A percentile compares a stretch with the other conserved stretches of the same genome.
Evolutionary conservation across 164 flowering plant species (phyloP).

Genomic region (Platanus orientalis): DNA sequence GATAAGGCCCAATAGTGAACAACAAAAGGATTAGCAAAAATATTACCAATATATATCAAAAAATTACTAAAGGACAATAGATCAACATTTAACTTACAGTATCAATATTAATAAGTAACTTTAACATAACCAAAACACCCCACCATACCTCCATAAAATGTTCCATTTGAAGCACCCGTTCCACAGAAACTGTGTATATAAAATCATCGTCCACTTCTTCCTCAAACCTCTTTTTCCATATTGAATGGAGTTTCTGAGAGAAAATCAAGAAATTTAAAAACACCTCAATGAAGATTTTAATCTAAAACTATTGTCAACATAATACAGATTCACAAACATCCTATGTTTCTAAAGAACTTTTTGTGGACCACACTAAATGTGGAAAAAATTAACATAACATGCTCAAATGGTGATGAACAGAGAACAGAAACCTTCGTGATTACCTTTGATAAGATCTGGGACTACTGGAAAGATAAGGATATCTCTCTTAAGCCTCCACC

Average conservation of each 20-base stretch:
- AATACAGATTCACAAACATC: too few relatives aligned
- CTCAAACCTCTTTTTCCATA: constrained; percentile 69
- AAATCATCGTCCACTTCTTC: constrained; percentile 58
- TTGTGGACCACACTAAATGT: background rate
- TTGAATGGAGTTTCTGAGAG: constrained; percentile 45
- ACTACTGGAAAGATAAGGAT: too few relatives aligned
- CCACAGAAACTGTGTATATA: constrained; percentile 53
- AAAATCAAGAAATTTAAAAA: constrained; percentile 4
- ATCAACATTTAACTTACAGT: background rate
- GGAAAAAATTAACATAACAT: background rate
- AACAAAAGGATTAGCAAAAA: background rate
- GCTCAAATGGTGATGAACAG: background rate
- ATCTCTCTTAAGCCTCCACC: too few relatives aligned
- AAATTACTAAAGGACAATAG: background rate
- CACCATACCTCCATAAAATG: constrained; percentile 67
- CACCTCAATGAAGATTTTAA: too few relatives aligned
- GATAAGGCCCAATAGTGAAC: background rate
- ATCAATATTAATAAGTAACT: background rate
- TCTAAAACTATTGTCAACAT: background rate
- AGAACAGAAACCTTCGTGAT: background rate
- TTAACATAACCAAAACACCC: background rate
- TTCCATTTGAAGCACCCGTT: constrained; percentile 66
- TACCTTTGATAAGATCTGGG: too few relatives aligned
- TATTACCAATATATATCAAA: background rate
- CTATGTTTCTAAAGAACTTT: background rate